phyloP scores from a whole-genome alignment of 2,329 filamentous ascomycete genomes.

The Nannizzia gypsea region DNA sequence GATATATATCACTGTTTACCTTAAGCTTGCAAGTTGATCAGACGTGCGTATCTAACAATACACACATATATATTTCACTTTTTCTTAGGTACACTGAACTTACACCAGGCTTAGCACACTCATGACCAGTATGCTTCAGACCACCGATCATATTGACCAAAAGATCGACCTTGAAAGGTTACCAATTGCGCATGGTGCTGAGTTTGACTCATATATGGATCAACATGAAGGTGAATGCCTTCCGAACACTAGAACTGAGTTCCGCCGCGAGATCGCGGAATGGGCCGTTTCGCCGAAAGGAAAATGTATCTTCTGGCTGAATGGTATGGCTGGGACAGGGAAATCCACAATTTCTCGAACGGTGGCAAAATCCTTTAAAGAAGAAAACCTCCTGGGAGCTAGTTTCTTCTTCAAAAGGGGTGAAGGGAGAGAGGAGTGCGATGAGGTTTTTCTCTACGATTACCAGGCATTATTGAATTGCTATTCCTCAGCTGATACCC shows the following conservation, averaged over 20 bases:
- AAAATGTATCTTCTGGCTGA: slow-evolving; percentile 23
- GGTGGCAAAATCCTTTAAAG: slow-evolving; percentile 13
- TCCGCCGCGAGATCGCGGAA: slow-evolving; percentile 16
- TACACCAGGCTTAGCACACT: too few relatives aligned
- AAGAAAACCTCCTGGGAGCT: slow-evolving; percentile 16
- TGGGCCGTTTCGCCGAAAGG: slow-evolving; percentile 12
- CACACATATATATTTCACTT: too few relatives aligned
- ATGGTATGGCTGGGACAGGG: slow-evolving; percentile 21
- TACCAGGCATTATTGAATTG: neutral
- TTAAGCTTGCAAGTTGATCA: too few relatives aligned
- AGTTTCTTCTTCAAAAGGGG: slow-evolving; percentile 24
- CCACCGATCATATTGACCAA: too few relatives aligned
- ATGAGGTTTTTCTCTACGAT: slow-evolving; percentile 20
- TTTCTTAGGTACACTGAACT: too few relatives aligned
- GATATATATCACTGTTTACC: too few relatives aligned
- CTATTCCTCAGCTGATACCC: neutral
- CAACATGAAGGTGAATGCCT: slow-evolving; percentile 13
- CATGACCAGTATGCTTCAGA: too few relatives aligned
- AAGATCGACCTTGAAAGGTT: too few relatives aligned
- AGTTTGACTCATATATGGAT: slow-evolving; percentile 4
- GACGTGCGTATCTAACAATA: too few relatives aligned
- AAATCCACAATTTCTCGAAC: slow-evolving; percentile 7
- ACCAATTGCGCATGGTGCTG: slow-evolving; percentile 2
- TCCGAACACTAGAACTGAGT: slow-evolving; percentile 14
- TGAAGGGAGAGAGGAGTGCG: slow-evolving; percentile 15